Evolutionary conservation across 257 asterid species (phyloP).

Genomic region (Thymus mandschuricus): DNA sequence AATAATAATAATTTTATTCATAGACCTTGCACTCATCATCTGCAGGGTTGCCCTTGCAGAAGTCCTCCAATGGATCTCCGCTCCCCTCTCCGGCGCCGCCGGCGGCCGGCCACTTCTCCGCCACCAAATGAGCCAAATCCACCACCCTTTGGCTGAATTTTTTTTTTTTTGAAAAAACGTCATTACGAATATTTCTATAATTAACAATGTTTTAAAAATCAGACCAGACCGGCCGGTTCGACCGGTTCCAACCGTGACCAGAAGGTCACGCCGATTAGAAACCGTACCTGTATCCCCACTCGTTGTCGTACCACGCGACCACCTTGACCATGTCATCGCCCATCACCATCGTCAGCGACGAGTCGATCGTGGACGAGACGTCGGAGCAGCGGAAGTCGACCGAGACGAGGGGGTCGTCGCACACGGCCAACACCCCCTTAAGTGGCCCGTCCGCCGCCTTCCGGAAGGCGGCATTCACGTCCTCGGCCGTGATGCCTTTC

Average conservation of each 20-base stretch:
- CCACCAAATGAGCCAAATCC: conserved; percentile 90
- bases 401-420: conserved; percentile 67
- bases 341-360: conserved; percentile 95
- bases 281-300: conserved; percentile 76
- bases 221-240: no score
- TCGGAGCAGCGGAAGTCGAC: conserved; percentile 82
- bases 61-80: conserved; percentile 86
- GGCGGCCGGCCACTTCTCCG: conserved; percentile 73
- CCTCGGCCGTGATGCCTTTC: conserved; percentile 80
- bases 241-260: no score
- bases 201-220: not conserved
- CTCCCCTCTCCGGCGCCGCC: conserved; percentile 53
- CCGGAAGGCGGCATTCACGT: conserved; percentile 84
- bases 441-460: conserved; percentile 85
- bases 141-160: conserved; percentile 82
- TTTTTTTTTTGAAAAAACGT: not conserved
- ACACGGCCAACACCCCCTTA: conserved; percentile 71
- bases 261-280: no score
- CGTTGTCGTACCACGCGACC: conserved; percentile 96
- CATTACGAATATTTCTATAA: not conserved
- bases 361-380: conserved; percentile 78
- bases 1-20: conserved; percentile 34
- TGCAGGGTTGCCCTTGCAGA: conserved; percentile 68
- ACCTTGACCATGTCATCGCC: conserved; percentile 97
- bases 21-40: conserved; percentile 85